A percentile compares a stretch with the other conserved stretches of the same genome.
These are phyloP conservation scores for Cadophora malorum DNA, from an alignment of 2,329 filamentous ascomycete genomes.

Conservation along the genomic window DNA sequence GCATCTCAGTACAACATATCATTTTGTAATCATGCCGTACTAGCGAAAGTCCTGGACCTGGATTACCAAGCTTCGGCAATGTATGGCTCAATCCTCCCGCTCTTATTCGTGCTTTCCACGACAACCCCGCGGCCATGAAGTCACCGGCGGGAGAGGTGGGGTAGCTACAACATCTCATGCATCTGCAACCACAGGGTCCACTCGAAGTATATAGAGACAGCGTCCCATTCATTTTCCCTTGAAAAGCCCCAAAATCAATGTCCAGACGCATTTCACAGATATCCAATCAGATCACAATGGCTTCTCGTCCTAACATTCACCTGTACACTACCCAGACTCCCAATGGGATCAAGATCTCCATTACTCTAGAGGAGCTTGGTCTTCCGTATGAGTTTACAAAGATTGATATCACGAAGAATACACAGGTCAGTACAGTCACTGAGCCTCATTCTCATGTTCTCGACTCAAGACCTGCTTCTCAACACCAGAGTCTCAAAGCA, in stretches of 20 bases:
- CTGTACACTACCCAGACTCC: conserved; percentile 73
- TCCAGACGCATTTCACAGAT: conserved; percentile 36
- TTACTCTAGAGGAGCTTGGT: conserved; percentile 83
- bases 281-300: conserved; percentile 49
- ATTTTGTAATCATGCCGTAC: conserved; percentile 3
- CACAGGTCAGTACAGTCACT: not conserved
- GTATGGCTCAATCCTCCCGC: not conserved
- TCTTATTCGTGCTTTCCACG: conserved; percentile 8
- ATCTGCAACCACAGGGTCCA: not conserved
- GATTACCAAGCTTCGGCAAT: conserved; percentile 22
- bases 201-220: not conserved
- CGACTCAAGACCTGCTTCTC: not conserved
- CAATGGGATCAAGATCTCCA: conserved; percentile 90
- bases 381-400: conserved; percentile 78
- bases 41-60: not conserved
- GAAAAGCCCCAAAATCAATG: conserved; percentile 26
- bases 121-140: conserved; percentile 10
- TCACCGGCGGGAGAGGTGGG: conserved; percentile 17
- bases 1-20: too few relatives aligned
- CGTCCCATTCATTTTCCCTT: not conserved
- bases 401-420: conserved; percentile 75
- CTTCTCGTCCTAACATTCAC: conserved; percentile 45
- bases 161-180: not conserved
- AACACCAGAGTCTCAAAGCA: not conserved
- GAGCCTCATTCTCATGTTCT: not conserved